Evolutionary conservation across 176 grass and related monocot species (phyloP).

Genomic region (Elaeis guineensis): DNA sequence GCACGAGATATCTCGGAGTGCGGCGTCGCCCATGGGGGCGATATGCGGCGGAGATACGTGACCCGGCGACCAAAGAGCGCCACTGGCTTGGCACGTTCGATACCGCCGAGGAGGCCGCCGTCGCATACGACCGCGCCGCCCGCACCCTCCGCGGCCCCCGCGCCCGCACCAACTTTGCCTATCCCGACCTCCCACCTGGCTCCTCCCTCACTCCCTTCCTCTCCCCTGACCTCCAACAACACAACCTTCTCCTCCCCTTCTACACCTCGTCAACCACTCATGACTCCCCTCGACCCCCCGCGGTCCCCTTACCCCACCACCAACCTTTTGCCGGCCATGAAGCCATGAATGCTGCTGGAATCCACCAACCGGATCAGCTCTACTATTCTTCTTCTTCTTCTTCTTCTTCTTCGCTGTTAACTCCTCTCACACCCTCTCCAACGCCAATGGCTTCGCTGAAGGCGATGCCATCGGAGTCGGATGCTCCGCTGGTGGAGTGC

Average conservation of each 20-base stretch:
- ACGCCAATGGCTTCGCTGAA: too few relatives aligned
- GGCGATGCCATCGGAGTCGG: too few relatives aligned
- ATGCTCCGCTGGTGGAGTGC: too few relatives aligned
- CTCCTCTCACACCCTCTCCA: too few relatives aligned
- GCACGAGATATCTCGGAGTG: conserved; percentile 70
- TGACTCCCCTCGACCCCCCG: too few relatives aligned
- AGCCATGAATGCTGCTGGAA: too few relatives aligned
- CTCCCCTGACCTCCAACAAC: conserved; percentile 73
- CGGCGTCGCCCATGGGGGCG: conserved; percentile 80
- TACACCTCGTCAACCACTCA: conserved; percentile 18
- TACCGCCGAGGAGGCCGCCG: conserved; percentile 92
- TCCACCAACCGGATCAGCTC: too few relatives aligned
- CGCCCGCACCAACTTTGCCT: conserved; percentile 94
- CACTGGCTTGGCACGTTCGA: conserved; percentile 98
- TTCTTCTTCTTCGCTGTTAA: too few relatives aligned
- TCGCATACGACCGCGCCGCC: conserved; percentile 89
- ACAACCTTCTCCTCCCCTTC: conserved; percentile 32
- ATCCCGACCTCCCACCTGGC: conserved; percentile 81
- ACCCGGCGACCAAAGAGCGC: conserved; percentile 89
- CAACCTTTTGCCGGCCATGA: not conserved
- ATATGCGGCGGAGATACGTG: conserved; percentile 97
- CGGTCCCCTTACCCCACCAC: too few relatives aligned
- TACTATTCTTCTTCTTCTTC: too few relatives aligned
- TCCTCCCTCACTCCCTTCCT: conserved; percentile 94
- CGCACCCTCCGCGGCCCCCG: conserved; percentile 62